Conservation (phyloP, 108 stramenopile species). For the Nannochloropsis oceanica region DNA sequence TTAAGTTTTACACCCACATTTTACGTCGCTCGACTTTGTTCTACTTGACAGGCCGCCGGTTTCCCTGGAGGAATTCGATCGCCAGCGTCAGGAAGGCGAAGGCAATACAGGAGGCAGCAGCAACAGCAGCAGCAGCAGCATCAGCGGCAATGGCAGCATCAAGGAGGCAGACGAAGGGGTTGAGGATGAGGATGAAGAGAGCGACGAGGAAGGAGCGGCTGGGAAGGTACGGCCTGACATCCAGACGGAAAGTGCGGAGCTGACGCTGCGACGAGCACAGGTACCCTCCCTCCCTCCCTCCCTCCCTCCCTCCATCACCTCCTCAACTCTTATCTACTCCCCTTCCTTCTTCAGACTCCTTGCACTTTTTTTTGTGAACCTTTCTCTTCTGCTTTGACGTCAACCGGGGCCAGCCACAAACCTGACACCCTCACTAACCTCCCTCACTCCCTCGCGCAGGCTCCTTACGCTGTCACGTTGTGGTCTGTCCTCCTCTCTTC, state of each 20-base stretch:
- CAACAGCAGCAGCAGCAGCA: too few relatives aligned
- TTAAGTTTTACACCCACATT: too few relatives aligned
- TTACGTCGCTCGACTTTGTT: too few relatives aligned
- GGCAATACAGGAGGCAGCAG: background rate
- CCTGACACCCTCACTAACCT: too few relatives aligned
- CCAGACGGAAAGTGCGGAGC: background rate
- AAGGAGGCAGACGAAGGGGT: background rate
- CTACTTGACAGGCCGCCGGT: too few relatives aligned
- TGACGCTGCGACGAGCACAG: background rate
- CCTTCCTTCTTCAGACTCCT: background rate
- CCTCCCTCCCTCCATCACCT: background rate
- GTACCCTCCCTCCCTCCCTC: background rate
- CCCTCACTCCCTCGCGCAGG: background rate
- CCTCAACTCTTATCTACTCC: background rate
- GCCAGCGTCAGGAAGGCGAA: background rate
- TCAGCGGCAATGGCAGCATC: background rate
- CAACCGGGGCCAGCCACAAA: too few relatives aligned
- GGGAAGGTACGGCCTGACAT: background rate
- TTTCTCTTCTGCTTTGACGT: too few relatives aligned
- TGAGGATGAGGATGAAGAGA: background rate
- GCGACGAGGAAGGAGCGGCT: background rate
- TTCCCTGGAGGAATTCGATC: too few relatives aligned
- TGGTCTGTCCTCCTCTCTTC: background rate
- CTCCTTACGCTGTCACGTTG: background rate
- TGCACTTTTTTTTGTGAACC: too few relatives aligned